Conservation (phyloP, 2,329 filamentous ascomycete species). For the Sarocladium brachiariae region DNA sequence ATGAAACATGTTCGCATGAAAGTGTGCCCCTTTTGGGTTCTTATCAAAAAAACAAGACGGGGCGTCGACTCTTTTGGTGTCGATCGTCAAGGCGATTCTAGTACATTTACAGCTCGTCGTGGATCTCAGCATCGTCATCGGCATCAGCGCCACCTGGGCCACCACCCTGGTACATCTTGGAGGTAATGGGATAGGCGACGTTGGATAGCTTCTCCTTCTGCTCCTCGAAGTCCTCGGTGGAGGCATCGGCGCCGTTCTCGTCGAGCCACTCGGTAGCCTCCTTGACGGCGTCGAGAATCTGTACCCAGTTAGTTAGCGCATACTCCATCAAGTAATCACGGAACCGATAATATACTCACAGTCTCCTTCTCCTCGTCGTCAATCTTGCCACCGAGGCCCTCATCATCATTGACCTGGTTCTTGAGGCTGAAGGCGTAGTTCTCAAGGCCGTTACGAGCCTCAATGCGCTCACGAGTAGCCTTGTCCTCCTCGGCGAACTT, state of each 20-base stretch:
- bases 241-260: conserved; percentile 81
- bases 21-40: conserved; percentile 9
- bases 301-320: conserved; percentile 28
- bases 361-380: conserved; percentile 98
- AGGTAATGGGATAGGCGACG: conserved; percentile 97
- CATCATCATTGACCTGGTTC: conserved; percentile 97
- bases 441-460: conserved; percentile 92
- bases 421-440: conserved; percentile 99
- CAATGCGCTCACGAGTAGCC: conserved; percentile 92
- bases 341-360: conserved; percentile 40
- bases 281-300: conserved; percentile 88
- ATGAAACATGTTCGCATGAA: conserved; percentile 11
- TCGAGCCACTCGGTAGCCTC: conserved; percentile 96
- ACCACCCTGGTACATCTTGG: conserved; percentile 79
- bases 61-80: neutral
- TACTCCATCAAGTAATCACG: conserved; percentile 7
- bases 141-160: conserved; percentile 55
- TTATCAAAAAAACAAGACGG: conserved; percentile 12
- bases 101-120: conserved; percentile 71
- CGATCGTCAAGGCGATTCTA: conserved; percentile 17
- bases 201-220: conserved; percentile 98
- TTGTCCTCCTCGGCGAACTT: conserved; percentile 99
- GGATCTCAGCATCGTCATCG: conserved; percentile 65
- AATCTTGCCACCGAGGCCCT: conserved; percentile 96
- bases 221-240: conserved; percentile 94